Percentiles rank a stretch among this genome's conserved stretches.
Evolutionary conservation across 805 yeast species (phyloP).

Genomic region (Lipomyces oligophaga): DNA sequence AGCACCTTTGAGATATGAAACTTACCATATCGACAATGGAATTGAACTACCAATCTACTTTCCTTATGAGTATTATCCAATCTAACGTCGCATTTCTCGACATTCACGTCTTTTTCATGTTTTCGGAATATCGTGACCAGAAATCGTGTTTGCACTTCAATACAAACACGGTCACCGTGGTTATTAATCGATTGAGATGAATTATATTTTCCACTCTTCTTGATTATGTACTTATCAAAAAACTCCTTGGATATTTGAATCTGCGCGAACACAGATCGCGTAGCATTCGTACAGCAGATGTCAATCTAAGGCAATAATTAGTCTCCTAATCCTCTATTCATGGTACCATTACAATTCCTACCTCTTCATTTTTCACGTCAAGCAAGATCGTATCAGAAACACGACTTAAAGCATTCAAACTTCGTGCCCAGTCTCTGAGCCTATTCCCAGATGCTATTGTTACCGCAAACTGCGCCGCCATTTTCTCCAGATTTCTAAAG

Average conservation of each 20-base stretch:
- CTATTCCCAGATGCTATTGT: conserved; percentile 11
- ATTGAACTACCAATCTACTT: conserved; percentile 11
- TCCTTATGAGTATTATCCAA: conserved; percentile 15
- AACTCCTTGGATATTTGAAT: conserved; percentile 8
- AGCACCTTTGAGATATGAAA: background rate
- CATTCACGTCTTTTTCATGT: conserved; percentile 20
- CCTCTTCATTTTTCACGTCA: conserved; percentile 9
- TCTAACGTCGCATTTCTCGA: conserved; percentile 18
- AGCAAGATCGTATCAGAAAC: conserved; percentile 17
- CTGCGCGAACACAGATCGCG: conserved; percentile 18
- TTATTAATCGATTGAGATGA: conserved; percentile 2
- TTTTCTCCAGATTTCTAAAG: too few species aligned
- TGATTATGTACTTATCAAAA: conserved; percentile 6
- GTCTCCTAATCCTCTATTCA: too few species aligned
- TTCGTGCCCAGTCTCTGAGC: conserved; percentile 25
- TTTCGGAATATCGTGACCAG: conserved; percentile 22
- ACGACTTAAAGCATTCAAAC: conserved; percentile 14
- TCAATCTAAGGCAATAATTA: conserved; percentile 1
- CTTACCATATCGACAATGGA: conserved; percentile 20
- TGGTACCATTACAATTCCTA: conserved; percentile 1
- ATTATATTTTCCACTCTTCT: background rate
- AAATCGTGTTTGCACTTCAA: conserved; percentile 17
- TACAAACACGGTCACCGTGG: background rate
- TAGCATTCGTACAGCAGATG: conserved; percentile 11
- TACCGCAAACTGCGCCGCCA: conserved; percentile 22